A percentile compares a stretch with the other conserved stretches of the same genome.
Evolutionary conservation across 352 stramenopile genomes (phyloP).

Genomic region (Peronospora tabacina): DNA sequence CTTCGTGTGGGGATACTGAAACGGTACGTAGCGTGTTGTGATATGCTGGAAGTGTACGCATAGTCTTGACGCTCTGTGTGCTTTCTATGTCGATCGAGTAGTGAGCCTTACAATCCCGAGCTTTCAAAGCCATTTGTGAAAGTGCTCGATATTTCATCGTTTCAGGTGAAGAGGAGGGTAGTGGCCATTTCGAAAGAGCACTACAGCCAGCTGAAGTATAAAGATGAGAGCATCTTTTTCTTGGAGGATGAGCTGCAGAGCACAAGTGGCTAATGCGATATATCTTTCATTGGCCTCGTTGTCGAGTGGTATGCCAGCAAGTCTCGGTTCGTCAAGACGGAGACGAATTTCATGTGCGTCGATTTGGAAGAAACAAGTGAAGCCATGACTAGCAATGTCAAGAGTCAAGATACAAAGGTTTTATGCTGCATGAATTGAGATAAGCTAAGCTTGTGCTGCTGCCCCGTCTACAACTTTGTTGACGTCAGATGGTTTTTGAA

Average conservation of each 20-base stretch:
- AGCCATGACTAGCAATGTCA: constrained; percentile 48
- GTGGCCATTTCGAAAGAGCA: constrained; percentile 59
- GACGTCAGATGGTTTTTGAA: too few relatives aligned
- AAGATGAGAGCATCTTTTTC: constrained; percentile 75
- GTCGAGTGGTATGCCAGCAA: constrained; percentile 2
- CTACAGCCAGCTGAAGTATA: constrained; percentile 52
- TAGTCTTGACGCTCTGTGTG: constrained; percentile 2
- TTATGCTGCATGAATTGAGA: too few relatives aligned
- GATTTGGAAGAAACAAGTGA: constrained; percentile 65
- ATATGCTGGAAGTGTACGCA: neutral
- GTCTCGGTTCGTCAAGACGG: neutral
- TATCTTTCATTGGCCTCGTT: constrained; percentile 2
- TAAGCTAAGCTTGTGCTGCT: too few relatives aligned
- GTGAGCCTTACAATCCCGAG: constrained; percentile 45
- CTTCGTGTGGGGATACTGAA: constrained; percentile 58
- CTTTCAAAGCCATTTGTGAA: constrained; percentile 36
- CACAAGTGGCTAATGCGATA: constrained; percentile 19
- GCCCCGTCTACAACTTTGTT: too few relatives aligned
- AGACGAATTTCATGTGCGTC: constrained; percentile 1
- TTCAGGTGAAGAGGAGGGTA: constrained; percentile 60
- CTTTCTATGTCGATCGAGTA: constrained; percentile 10
- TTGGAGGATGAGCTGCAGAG: constrained; percentile 31
- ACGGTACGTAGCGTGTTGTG: constrained; percentile 29
- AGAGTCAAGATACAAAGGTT: too few relatives aligned
- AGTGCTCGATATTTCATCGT: constrained; percentile 43